A percentile compares a stretch with the other conserved stretches of the same genome.
phyloP scores from a whole-genome alignment of 345 rosid genomes.

The Lagerstroemia speciosa region DNA sequence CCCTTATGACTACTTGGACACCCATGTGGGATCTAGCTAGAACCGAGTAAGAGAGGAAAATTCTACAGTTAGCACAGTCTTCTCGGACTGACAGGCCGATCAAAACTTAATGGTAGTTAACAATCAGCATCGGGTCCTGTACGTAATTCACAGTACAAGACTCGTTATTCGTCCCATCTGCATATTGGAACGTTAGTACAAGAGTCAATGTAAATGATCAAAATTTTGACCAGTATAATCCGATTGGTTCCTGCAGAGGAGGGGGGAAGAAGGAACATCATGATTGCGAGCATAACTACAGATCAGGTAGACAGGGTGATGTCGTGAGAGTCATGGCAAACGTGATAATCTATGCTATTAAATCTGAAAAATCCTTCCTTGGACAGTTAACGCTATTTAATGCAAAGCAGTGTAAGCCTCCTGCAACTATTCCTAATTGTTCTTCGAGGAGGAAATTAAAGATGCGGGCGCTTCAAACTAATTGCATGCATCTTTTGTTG shows the following conservation, averaged over 20 bases:
- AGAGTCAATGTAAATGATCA: no score
- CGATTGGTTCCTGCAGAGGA: no score
- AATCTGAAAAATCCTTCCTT: neutral
- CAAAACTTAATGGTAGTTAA: neutral
- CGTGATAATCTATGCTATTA: neutral
- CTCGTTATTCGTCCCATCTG: no score
- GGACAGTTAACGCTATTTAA: neutral
- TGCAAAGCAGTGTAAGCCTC: neutral
- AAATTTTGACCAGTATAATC: no score
- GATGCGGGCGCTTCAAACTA: constrained; percentile 1
- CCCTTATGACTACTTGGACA: neutral
- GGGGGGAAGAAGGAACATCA: no score
- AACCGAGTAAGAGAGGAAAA: neutral
- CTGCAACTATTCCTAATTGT: neutral
- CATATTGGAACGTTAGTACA: no score
- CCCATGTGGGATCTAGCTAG: neutral
- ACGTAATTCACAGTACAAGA: no score
- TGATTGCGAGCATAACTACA: neutral
- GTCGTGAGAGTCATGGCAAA: neutral
- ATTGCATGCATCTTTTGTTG: neutral
- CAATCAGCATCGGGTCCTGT: no score
- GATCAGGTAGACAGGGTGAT: neutral
- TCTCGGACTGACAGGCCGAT: neutral
- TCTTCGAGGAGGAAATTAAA: constrained; percentile 1
- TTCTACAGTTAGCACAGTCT: neutral